phyloP scores from a whole-genome alignment of 2,329 filamentous ascomycete species.

The Calonectria crousiana region DNA sequence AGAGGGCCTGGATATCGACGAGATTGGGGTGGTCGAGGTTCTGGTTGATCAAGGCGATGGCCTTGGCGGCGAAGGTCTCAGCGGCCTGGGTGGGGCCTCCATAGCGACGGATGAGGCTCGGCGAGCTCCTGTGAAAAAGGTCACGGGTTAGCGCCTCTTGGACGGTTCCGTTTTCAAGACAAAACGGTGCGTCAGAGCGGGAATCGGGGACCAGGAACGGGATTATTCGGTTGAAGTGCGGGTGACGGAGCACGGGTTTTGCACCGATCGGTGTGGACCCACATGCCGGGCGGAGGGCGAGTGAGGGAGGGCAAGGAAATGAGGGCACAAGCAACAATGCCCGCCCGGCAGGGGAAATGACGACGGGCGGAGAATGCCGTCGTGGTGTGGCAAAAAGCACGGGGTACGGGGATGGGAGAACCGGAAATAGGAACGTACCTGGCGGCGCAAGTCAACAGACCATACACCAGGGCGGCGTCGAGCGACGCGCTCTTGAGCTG shows the following conservation, averaged over 20 bases:
- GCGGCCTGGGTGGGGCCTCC: constrained; percentile 67
- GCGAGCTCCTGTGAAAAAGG: constrained; percentile 61
- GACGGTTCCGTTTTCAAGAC: constrained; percentile 13
- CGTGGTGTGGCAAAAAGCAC: constrained; percentile 23
- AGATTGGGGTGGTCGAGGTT: constrained; percentile 70
- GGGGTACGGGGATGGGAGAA: constrained; percentile 36
- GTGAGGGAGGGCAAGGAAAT: constrained; percentile 37
- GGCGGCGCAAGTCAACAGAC: constrained; percentile 68
- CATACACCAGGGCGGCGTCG: constrained; percentile 69
- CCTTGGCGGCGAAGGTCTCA: constrained; percentile 71
- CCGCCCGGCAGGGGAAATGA: constrained; percentile 24
- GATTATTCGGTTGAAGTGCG: constrained; percentile 41
- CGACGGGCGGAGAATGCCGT: constrained; percentile 13
- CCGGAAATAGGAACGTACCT: constrained; percentile 58
- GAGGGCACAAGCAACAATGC: constrained; percentile 29
- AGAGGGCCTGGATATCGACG: constrained; percentile 71
- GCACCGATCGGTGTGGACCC: constrained; percentile 43
- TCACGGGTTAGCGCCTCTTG: constrained; percentile 1
- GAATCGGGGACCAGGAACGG: constrained; percentile 22
- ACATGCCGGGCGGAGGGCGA: constrained; percentile 39
- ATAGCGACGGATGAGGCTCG: constrained; percentile 68
- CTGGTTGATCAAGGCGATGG: constrained; percentile 68
- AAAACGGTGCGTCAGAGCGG: constrained; percentile 19
- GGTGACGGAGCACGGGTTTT: constrained; percentile 24
- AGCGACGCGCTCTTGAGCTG: constrained; percentile 69